Conservation (phyloP, 2,329 filamentous ascomycete species). For the Corinectria fuckeliana region DNA sequence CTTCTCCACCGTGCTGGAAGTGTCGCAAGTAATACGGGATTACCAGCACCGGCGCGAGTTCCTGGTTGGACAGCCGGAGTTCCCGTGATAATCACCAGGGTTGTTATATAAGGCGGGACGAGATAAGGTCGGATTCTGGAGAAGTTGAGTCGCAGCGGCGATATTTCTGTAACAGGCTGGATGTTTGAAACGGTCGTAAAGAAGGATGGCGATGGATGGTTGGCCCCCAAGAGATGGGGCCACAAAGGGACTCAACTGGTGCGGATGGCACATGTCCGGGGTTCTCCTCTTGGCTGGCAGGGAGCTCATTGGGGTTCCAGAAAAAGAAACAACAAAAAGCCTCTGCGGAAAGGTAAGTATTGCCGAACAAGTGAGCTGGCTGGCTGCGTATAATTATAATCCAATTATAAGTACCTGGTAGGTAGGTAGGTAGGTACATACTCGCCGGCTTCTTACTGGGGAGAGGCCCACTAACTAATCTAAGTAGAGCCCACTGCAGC, state of each 20-base stretch:
- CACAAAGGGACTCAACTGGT: neutral
- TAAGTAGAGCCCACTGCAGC: neutral
- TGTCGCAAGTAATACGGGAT: too few species aligned
- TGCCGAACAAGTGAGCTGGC: too few species aligned
- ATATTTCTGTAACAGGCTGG: constrained; percentile 8
- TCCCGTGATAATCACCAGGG: neutral
- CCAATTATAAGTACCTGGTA: too few species aligned
- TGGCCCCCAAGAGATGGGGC: constrained; percentile 2
- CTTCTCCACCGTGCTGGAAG: neutral
- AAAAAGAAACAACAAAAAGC: neutral
- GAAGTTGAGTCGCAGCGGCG: neutral
- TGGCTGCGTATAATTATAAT: too few species aligned
- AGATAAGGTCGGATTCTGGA: neutral
- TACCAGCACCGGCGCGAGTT: neutral
- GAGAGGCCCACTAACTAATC: neutral
- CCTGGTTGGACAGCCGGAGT: neutral
- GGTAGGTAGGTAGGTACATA: too few species aligned
- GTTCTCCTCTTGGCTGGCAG: neutral
- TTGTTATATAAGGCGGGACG: neutral
- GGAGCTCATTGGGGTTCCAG: neutral
- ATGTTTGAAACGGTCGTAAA: constrained; percentile 4
- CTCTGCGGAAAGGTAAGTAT: neutral
- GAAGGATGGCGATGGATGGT: neutral
- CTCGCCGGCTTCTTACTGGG: neutral
- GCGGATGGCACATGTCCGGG: neutral